Evolutionary conservation across 192 early-diverging fungal genomes (phyloP).

Genomic region (Umbelopsis vinacea): DNA sequence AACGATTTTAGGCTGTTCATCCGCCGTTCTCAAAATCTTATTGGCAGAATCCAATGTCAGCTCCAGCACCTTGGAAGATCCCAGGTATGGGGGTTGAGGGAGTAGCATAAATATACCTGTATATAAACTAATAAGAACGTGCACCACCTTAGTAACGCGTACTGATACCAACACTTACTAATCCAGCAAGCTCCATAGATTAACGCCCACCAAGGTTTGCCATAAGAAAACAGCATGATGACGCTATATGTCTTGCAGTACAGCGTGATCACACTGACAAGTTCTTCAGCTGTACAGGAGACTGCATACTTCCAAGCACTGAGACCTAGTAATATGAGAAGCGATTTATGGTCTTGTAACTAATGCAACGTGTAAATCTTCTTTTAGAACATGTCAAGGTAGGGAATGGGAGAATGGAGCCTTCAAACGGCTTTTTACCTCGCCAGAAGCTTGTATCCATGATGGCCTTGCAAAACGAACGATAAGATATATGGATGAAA

Average conservation of each 20-base stretch:
- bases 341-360: conserved; percentile 27
- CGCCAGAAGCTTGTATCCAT: conserved; percentile 21
- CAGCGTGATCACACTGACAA: conserved; percentile 47
- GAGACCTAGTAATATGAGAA: conserved; percentile 20
- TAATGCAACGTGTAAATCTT: conserved; percentile 4
- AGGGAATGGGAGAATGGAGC: not conserved
- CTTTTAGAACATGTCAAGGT: not conserved
- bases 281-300: conserved; percentile 53
- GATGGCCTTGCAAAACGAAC: not conserved
- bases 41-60: conserved; percentile 30
- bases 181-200: conserved; percentile 45
- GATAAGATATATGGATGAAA: conserved; percentile 27
- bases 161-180: conserved; percentile 27
- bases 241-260: conserved; percentile 50
- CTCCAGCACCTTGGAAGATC: conserved; percentile 50
- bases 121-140: not conserved
- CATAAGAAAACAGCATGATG: conserved; percentile 44
- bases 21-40: conserved; percentile 29
- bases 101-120: conserved; percentile 34
- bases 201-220: conserved; percentile 42
- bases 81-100: conserved; percentile 59
- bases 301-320: conserved; percentile 35
- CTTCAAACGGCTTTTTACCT: conserved; percentile 8
- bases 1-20: conserved; percentile 36
- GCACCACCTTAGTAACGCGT: not conserved